Percentiles rank a stretch among this genome's conserved stretches.
Evolutionary conservation across 163 green algal species (phyloP).

Genomic region (Smithsoniella earleae): DNA sequence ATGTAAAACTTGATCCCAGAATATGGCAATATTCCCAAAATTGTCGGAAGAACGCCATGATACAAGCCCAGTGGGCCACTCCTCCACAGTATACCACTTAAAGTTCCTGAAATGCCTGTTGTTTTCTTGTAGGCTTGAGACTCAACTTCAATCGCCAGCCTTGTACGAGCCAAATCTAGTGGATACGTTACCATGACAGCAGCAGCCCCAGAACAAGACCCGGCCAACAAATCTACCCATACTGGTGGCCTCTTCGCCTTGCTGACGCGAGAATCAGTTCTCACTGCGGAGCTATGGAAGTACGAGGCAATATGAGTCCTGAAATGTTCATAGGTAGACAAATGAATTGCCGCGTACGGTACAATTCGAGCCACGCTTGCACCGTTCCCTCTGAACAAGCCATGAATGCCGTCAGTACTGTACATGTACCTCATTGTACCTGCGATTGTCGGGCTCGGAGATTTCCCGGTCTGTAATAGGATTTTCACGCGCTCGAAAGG

Average conservation of each 20-base stretch:
- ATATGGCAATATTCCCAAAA: conserved; percentile 91
- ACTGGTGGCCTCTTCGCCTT: not conserved
- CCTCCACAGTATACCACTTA: too few relatives aligned
- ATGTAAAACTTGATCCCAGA: conserved; percentile 89
- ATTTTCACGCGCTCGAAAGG: conserved; percentile 88
- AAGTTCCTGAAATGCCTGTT: too few relatives aligned
- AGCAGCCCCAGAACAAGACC: conserved; percentile 32
- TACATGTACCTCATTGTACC: conserved; percentile 40
- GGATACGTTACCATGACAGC: conserved; percentile 77
- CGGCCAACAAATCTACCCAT: conserved; percentile 33
- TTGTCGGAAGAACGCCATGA: too few relatives aligned
- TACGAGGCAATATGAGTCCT: conserved; percentile 38
- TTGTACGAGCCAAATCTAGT: conserved; percentile 81
- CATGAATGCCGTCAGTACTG: conserved; percentile 42
- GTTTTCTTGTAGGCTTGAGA: too few relatives aligned
- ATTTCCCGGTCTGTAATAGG: too few relatives aligned
- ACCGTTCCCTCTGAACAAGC: conserved; percentile 68
- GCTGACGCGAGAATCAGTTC: not conserved
- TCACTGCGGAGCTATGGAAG: not conserved
- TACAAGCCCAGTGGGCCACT: too few relatives aligned
- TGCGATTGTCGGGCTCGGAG: too few relatives aligned
- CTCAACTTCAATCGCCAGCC: too few relatives aligned
- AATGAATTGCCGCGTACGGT: conserved; percentile 72
- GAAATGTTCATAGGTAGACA: conserved; percentile 67
- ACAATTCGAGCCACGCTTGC: conserved; percentile 76